Conservation (phyloP, 2,329 filamentous ascomycete genomes). For the Beauveria varroae region DNA sequence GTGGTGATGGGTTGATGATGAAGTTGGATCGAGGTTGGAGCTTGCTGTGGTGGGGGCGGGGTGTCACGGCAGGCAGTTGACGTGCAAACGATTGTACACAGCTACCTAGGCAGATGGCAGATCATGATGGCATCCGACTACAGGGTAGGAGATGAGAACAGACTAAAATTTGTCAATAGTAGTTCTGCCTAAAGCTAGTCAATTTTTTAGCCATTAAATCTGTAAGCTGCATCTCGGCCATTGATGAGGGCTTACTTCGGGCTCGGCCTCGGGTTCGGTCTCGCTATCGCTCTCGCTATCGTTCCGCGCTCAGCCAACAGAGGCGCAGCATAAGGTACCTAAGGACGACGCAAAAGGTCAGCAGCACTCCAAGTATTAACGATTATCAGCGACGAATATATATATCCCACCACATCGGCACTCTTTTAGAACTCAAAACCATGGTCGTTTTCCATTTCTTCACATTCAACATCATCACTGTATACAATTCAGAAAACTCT, state of each 20-base stretch:
- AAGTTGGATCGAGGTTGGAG: constrained; percentile 9
- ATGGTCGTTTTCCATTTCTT: background rate
- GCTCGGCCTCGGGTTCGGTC: background rate
- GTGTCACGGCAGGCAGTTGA: constrained; percentile 7
- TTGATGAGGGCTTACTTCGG: background rate
- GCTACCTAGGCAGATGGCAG: too few relatives aligned
- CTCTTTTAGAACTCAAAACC: background rate
- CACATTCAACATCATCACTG: background rate
- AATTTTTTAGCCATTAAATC: too few relatives aligned
- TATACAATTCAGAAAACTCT: background rate
- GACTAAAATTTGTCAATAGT: too few relatives aligned
- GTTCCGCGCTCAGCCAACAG: background rate
- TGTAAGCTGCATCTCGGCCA: background rate
- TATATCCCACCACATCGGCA: background rate
- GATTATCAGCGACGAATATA: background rate
- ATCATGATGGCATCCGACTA: too few relatives aligned
- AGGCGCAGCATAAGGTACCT: background rate
- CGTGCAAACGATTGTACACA: background rate
- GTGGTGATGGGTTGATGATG: constrained; percentile 11
- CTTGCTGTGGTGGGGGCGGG: constrained; percentile 2
- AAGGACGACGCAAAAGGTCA: background rate
- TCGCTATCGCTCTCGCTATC: constrained; percentile 5
- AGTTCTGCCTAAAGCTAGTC: too few relatives aligned
- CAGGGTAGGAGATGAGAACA: too few relatives aligned
- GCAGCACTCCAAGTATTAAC: background rate